Conservation (phyloP, 768 basidiomycete genomes). For the Kwoniella sp. region DNA sequence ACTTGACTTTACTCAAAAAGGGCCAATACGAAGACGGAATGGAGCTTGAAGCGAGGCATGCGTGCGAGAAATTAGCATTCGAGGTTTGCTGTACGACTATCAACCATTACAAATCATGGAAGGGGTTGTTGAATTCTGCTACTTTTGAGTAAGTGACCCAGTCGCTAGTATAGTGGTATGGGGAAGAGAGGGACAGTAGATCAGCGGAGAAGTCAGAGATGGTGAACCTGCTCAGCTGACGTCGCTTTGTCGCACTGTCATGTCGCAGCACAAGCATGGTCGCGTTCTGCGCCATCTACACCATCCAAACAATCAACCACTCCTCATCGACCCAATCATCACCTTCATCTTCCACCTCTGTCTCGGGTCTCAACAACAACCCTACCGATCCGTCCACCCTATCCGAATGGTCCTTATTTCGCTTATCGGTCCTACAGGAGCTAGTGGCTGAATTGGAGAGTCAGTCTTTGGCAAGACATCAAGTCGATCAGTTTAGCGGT, state of each 20-base stretch:
- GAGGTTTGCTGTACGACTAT: constrained; percentile 23
- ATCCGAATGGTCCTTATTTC: constrained; percentile 23
- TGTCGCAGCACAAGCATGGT: constrained; percentile 27
- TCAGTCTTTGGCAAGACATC: constrained; percentile 19
- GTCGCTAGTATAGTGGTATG: too few relatives aligned
- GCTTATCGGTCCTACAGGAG: constrained; percentile 20
- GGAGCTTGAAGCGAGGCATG: constrained; percentile 7
- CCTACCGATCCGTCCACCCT: constrained; percentile 5
- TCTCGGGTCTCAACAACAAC: not conserved
- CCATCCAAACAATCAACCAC: constrained; percentile 19
- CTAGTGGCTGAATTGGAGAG: constrained; percentile 15
- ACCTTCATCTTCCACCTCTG: not conserved
- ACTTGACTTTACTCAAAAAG: constrained; percentile 14
- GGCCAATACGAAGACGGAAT: constrained; percentile 3
- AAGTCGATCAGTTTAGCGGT: constrained; percentile 2
- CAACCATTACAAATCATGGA: constrained; percentile 26
- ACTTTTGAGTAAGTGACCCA: constrained; percentile 23
- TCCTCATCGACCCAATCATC: not conserved
- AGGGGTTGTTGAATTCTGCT: constrained; percentile 22
- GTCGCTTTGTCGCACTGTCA: not conserved
- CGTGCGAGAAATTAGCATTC: constrained; percentile 21
- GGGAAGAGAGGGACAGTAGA: too few relatives aligned
- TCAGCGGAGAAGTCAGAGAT: too few relatives aligned
- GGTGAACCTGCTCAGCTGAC: too few relatives aligned
- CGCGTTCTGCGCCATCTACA: constrained; percentile 26